Conservation (phyloP, 768 basidiomycete species). For the Macrolepiota albuminosa region DNA sequence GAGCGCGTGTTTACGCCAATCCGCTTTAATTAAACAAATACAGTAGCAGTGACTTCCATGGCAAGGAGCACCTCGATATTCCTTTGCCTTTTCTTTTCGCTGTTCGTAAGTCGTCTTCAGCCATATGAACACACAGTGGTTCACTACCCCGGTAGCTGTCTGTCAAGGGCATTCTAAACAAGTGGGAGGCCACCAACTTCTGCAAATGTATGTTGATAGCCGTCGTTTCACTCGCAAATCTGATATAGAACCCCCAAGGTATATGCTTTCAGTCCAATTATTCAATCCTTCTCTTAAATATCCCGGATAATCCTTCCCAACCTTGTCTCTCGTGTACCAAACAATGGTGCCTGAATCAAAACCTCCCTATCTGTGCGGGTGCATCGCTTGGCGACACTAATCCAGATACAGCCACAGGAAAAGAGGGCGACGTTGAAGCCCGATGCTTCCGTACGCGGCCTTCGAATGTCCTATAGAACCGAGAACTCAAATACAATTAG, state of each 20-base stretch:
- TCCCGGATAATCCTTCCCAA: constrained; percentile 80
- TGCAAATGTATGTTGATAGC: constrained; percentile 66
- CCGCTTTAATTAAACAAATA: neutral
- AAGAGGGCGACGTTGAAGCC: constrained; percentile 93
- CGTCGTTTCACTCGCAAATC: neutral
- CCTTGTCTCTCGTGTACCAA: constrained; percentile 93
- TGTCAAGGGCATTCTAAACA: constrained; percentile 45
- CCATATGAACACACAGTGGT: neutral
- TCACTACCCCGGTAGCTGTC: constrained; percentile 17
- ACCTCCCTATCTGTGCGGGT: constrained; percentile 76
- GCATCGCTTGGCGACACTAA: constrained; percentile 83
- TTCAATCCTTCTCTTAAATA: constrained; percentile 74
- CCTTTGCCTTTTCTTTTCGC: constrained; percentile 14
- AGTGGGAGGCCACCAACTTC: constrained; percentile 89
- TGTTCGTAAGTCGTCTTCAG: constrained; percentile 18
- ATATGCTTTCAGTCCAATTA: constrained; percentile 90
- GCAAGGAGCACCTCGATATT: constrained; percentile 4
- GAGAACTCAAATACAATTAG: constrained; percentile 35
- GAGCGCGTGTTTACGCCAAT: constrained; percentile 3
- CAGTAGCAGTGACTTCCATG: constrained; percentile 7
- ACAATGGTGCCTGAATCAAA: constrained; percentile 93
- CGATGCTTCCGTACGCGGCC: constrained; percentile 84
- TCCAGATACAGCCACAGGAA: constrained; percentile 90
- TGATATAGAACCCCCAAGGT: constrained; percentile 40
- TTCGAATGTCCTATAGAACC: constrained; percentile 1